Conservation (phyloP, 2,329 filamentous ascomycete species). For the Westerdykella ornata region DNA sequence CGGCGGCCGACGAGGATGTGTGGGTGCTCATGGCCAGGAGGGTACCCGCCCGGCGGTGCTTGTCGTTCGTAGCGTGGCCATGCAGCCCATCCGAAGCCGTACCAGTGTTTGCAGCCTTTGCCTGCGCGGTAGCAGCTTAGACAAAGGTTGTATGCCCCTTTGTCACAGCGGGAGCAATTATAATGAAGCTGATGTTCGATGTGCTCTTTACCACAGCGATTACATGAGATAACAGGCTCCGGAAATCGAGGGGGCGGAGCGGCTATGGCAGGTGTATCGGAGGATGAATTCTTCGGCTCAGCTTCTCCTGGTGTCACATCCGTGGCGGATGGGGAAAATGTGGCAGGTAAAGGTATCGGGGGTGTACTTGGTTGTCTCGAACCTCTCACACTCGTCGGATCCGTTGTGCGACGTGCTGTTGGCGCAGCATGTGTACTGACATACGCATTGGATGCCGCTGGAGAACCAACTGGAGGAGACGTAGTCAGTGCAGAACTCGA, state of each 20-base stretch:
- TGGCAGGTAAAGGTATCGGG: constrained; percentile 16
- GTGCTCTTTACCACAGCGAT: constrained; percentile 60
- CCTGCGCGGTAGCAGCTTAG: constrained; percentile 69
- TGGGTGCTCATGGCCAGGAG: constrained; percentile 40
- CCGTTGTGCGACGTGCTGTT: constrained; percentile 16
- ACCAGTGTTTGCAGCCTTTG: constrained; percentile 78
- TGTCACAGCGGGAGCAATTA: constrained; percentile 64
- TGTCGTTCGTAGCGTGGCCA: constrained; percentile 56
- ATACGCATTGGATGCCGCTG: not conserved
- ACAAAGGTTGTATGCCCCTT: constrained; percentile 73
- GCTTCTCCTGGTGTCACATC: constrained; percentile 19
- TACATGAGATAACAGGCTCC: constrained; percentile 70
- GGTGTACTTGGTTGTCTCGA: constrained; percentile 21
- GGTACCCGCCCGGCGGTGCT: constrained; percentile 38
- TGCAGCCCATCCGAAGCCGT: constrained; percentile 73
- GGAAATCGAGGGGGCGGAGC: constrained; percentile 43
- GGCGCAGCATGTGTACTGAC: not conserved
- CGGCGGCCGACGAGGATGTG: constrained; percentile 48
- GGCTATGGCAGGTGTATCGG: constrained; percentile 9
- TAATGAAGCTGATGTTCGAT: constrained; percentile 87
- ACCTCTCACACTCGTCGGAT: constrained; percentile 19
- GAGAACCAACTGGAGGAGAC: constrained; percentile 12
- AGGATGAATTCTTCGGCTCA: too few relatives aligned
- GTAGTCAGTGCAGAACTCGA: constrained; percentile 22
- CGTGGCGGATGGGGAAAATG: constrained; percentile 26